phyloP scores from a whole-genome alignment of 2,329 filamentous ascomycete species.

The Ophiocordyceps robertsii region DNA sequence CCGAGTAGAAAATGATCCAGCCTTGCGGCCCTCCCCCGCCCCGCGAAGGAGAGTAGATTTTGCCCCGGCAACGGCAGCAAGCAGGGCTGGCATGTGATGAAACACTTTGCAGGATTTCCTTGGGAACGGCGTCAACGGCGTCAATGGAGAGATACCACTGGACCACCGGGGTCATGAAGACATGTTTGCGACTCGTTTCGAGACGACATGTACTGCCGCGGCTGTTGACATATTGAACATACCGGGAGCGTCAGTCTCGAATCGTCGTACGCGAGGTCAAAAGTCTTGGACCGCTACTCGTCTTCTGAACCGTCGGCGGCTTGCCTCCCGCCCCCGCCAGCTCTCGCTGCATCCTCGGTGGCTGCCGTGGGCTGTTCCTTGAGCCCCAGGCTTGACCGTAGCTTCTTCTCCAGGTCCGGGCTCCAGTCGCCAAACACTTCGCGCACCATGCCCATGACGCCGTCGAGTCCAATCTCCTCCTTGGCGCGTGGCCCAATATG shows the following conservation, averaged over 20 bases:
- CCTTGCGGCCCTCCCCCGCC: conserved; percentile 44
- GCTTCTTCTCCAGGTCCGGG: conserved; percentile 43
- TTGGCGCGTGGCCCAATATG: conserved; percentile 75
- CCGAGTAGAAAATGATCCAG: conserved; percentile 50
- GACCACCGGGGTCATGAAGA: neutral
- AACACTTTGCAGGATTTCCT: neutral
- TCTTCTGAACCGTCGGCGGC: conserved; percentile 1
- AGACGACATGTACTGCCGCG: no score
- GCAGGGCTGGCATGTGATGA: neutral
- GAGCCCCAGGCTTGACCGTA: conserved; percentile 49
- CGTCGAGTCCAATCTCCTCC: conserved; percentile 68
- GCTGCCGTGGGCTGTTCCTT: conserved; percentile 9
- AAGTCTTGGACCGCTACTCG: neutral
- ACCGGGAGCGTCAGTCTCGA: no score
- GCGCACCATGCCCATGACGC: conserved; percentile 57
- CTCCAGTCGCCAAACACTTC: conserved; percentile 41
- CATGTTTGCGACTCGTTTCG: no score
- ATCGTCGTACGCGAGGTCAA: no score
- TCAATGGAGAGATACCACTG: conserved; percentile 1
- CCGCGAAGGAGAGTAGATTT: conserved; percentile 30
- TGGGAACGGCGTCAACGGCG: conserved; percentile 1
- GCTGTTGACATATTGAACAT: no score
- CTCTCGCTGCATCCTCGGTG: conserved; percentile 5
- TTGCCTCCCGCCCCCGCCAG: conserved; percentile 10
- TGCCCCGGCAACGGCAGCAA: neutral